These are phyloP conservation scores for Aaosphaeria arxii DNA, from an alignment of 2,329 filamentous ascomycete species.

Conservation along the genomic window DNA sequence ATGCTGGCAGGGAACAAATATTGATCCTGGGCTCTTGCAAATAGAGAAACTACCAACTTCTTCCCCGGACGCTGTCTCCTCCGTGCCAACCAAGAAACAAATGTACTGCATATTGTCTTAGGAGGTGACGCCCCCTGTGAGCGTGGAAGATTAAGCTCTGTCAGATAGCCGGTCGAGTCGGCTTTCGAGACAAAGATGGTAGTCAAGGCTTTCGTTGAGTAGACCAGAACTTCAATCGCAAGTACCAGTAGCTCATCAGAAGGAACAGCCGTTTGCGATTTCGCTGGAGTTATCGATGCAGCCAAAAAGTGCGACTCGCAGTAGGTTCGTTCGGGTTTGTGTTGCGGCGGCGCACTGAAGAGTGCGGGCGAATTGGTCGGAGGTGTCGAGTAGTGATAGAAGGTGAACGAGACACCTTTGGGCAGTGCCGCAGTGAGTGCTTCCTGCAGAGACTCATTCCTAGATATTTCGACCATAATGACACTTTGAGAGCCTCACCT, in stretches of 20 bases:
- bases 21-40: slow-evolving; percentile 86
- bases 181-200: slow-evolving; percentile 96
- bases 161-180: slow-evolving; percentile 87
- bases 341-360: slow-evolving; percentile 72
- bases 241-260: slow-evolving; percentile 65
- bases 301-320: slow-evolving; percentile 80
- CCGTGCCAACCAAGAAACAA: slow-evolving; percentile 72
- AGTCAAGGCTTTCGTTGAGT: slow-evolving; percentile 72
- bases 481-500: not conserved
- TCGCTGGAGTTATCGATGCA: slow-evolving; percentile 47
- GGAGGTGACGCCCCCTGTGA: slow-evolving; percentile 63
- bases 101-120: slow-evolving; percentile 68
- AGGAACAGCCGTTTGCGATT: slow-evolving; percentile 15
- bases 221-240: slow-evolving; percentile 84
- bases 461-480: slow-evolving; percentile 24
- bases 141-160: slow-evolving; percentile 57
- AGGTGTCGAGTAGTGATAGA: slow-evolving; percentile 86
- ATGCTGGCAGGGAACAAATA: slow-evolving; percentile 94
- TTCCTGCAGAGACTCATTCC: slow-evolving; percentile 31
- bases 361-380: slow-evolving; percentile 72
- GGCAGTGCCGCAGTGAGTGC: slow-evolving; percentile 54
- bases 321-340: slow-evolving; percentile 72
- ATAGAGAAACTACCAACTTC: slow-evolving; percentile 79
- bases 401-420: slow-evolving; percentile 57
- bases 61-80: slow-evolving; percentile 62